Conservation (phyloP, 2,329 filamentous ascomycete species). For the Trichoderma breve region DNA sequence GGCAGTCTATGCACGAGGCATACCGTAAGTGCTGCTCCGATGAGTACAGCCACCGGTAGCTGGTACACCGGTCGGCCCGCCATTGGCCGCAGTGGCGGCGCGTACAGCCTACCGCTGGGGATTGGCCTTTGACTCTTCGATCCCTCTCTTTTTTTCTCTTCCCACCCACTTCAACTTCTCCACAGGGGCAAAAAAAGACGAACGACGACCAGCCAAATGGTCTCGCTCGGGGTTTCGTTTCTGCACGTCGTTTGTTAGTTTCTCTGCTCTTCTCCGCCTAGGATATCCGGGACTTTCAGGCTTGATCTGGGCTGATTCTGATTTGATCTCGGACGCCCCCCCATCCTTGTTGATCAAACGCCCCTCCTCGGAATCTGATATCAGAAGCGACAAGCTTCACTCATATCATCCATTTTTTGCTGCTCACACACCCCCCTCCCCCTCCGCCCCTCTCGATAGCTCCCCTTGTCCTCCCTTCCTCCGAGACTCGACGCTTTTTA, state of each 20-base stretch:
- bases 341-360: constrained; percentile 1
- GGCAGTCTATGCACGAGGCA: neutral
- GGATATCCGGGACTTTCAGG: neutral
- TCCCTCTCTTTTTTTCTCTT: neutral
- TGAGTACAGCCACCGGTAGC: neutral
- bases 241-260: neutral
- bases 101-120: neutral
- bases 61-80: neutral
- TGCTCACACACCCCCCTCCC: neutral
- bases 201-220: neutral
- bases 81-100: neutral
- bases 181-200: neutral
- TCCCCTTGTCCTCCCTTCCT: neutral
- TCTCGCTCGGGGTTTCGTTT: neutral
- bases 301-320: constrained; percentile 9
- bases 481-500: constrained; percentile 3
- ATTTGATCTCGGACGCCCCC: neutral
- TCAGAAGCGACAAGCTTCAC: constrained; percentile 13
- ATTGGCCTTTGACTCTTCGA: neutral
- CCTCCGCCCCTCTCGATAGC: neutral
- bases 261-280: neutral
- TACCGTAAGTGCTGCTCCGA: too few species aligned
- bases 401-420: constrained; percentile 11
- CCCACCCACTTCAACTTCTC: neutral
- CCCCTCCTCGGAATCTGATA: neutral